These are phyloP conservation scores for Cladosporium sp. DNA, from an alignment of 2,329 filamentous ascomycete genomes.

Conservation along the genomic window DNA sequence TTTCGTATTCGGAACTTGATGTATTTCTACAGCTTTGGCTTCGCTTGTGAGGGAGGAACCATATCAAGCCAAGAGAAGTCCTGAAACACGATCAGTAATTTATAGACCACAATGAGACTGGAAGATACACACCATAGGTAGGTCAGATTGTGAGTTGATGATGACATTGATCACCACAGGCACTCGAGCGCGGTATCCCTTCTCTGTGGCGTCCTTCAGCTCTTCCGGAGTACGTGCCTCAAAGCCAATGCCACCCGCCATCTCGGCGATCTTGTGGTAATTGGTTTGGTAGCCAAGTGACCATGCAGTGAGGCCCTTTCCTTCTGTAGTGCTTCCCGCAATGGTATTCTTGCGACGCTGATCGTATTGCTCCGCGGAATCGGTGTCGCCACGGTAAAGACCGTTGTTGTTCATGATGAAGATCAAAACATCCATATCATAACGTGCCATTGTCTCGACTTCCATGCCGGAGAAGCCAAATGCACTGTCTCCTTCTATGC, in stretches of 20 bases:
- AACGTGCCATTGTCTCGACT: constrained; percentile 59
- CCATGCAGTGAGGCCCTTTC: constrained; percentile 52
- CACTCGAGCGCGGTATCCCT: constrained; percentile 51
- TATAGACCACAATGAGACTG: not conserved
- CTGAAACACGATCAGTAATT: constrained; percentile 26
- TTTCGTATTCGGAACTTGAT: not conserved
- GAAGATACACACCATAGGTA: constrained; percentile 30
- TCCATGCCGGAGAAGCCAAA: constrained; percentile 60
- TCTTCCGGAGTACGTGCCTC: constrained; percentile 56
- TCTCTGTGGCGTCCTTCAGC: constrained; percentile 52
- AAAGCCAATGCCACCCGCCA: constrained; percentile 57
- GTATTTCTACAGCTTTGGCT: constrained; percentile 27
- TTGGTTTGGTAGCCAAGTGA: constrained; percentile 54
- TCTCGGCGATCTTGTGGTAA: constrained; percentile 59
- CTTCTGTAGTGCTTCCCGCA: constrained; percentile 36
- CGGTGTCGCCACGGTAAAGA: constrained; percentile 42
- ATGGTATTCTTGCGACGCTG: constrained; percentile 47
- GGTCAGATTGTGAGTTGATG: constrained; percentile 46
- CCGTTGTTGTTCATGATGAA: constrained; percentile 45
- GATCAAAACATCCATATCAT: constrained; percentile 57
- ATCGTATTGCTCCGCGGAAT: constrained; percentile 47
- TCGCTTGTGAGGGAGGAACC: constrained; percentile 31
- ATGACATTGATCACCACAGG: constrained; percentile 59
- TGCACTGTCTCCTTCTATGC: constrained; percentile 58
- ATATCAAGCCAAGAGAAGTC: constrained; percentile 38